These are phyloP conservation scores for Epichloe elymi DNA, from an alignment of 2,329 filamentous ascomycete species.

Conservation along the genomic window DNA sequence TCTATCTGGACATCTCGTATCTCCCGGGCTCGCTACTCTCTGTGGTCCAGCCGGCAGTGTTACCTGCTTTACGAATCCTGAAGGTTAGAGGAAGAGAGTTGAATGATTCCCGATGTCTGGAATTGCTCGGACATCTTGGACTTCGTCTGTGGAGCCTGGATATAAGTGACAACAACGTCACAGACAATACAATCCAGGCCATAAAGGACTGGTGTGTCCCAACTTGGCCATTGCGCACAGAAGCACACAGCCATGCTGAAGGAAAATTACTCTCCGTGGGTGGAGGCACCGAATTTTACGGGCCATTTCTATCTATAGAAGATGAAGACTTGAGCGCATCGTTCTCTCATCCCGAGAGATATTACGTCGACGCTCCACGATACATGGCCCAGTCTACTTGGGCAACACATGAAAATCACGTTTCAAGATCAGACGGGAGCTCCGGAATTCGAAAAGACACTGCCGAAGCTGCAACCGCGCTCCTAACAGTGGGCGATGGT, in stretches of 20 bases:
- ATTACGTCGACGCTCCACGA: conserved; percentile 34
- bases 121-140: conserved; percentile 19
- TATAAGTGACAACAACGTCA: conserved; percentile 37
- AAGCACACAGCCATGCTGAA: conserved; percentile 30
- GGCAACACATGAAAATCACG: background rate
- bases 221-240: conserved; percentile 18
- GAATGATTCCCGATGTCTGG: conserved; percentile 23
- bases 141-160: conserved; percentile 44
- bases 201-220: conserved; percentile 21
- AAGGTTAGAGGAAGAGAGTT: conserved; percentile 36
- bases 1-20: conserved; percentile 41
- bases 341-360: conserved; percentile 33
- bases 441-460: conserved; percentile 14
- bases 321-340: conserved; percentile 33
- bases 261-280: conserved; percentile 25
- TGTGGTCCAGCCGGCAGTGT: conserved; percentile 20
- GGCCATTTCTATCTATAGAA: conserved; percentile 29
- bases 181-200: conserved; percentile 27
- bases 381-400: conserved; percentile 10
- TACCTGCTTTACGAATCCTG: conserved; percentile 37
- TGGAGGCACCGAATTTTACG: conserved; percentile 21
- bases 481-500: conserved; percentile 10
- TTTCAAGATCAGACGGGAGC: conserved; percentile 1
- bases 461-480: conserved; percentile 13
- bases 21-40: conserved; percentile 31